A percentile compares a stretch with the other conserved stretches of the same genome.
phyloP scores from a whole-genome alignment of 768 basidiomycete species.

The Russula brevipes region DNA sequence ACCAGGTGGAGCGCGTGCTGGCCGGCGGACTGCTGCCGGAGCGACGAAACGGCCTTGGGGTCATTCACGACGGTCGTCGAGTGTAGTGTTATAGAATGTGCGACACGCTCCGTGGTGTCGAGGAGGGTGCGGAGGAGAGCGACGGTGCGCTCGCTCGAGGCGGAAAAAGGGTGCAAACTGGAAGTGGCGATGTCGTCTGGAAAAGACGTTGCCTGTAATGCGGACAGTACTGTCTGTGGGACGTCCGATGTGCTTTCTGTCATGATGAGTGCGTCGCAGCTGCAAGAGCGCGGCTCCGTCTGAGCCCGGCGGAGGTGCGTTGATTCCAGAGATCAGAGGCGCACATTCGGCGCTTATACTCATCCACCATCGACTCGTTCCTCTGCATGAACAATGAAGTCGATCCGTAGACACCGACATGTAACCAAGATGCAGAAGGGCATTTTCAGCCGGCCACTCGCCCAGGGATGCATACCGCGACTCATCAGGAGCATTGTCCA shows the following conservation, averaged over 20 bases:
- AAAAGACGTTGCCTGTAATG: neutral
- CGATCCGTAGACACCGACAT: neutral
- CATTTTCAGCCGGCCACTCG: neutral
- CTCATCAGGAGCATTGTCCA: neutral
- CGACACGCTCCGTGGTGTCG: conserved; percentile 10
- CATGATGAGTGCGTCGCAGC: conserved; percentile 4
- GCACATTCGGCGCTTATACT: neutral
- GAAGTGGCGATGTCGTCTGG: neutral
- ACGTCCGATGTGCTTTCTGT: conserved; percentile 9
- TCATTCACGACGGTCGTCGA: conserved; percentile 13
- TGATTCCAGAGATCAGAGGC: neutral
- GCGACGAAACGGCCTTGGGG: conserved; percentile 21
- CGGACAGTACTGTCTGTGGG: conserved; percentile 14
- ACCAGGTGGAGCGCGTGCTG: conserved; percentile 21
- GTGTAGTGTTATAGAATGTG: conserved; percentile 16
- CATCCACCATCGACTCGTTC: neutral
- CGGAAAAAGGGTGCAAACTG: conserved; percentile 1
- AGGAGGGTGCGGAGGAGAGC: conserved; percentile 16
- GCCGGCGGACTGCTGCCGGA: conserved; percentile 20
- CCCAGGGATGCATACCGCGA: neutral
- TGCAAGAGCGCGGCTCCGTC: neutral
- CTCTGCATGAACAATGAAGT: neutral
- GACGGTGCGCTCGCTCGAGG: conserved; percentile 16
- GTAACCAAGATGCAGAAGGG: neutral
- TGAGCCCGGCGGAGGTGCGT: no score